Conservation (phyloP, 2,329 filamentous ascomycete genomes). For the Alternaria atra region DNA sequence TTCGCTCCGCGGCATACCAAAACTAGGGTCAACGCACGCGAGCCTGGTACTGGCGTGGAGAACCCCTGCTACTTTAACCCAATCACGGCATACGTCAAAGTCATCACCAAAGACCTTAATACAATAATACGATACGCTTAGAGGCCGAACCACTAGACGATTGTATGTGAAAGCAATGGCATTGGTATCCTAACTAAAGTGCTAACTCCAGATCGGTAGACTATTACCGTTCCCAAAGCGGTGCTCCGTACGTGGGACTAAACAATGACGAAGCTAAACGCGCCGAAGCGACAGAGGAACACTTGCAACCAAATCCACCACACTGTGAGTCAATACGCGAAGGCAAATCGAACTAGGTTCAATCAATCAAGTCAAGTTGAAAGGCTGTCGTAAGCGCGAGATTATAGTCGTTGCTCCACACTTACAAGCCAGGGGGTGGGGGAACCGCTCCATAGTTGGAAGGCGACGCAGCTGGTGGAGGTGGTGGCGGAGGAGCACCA, state of each 20-base stretch:
- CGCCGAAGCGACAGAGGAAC: conserved; percentile 10
- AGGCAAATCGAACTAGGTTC: conserved; percentile 14
- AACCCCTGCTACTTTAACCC: conserved; percentile 27
- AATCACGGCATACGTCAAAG: conserved; percentile 29
- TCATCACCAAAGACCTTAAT: conserved; percentile 7
- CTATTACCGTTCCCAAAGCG: conserved; percentile 3
- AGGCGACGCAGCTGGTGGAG: conserved; percentile 46
- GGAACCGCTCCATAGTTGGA: conserved; percentile 47
- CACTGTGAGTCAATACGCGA: conserved; percentile 7
- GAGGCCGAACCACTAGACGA: background rate
- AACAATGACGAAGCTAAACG: conserved; percentile 1
- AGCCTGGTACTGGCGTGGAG: conserved; percentile 19
- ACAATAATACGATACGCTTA: background rate
- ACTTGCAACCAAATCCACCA: conserved; percentile 6
- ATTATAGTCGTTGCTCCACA: conserved; percentile 24
- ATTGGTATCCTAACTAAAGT: conserved; percentile 18
- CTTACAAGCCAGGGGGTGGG: conserved; percentile 47
- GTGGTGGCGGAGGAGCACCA: conserved; percentile 45
- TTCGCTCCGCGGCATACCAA: conserved; percentile 27
- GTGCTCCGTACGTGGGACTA: background rate
- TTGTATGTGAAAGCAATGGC: conserved; percentile 9
- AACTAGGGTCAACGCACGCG: conserved; percentile 18
- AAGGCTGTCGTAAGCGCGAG: conserved; percentile 24
- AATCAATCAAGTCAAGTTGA: conserved; percentile 17
- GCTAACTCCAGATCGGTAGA: conserved; percentile 5